phyloP scores from a whole-genome alignment of 2,329 filamentous ascomycete species.

The Talaromyces pinophilus region DNA sequence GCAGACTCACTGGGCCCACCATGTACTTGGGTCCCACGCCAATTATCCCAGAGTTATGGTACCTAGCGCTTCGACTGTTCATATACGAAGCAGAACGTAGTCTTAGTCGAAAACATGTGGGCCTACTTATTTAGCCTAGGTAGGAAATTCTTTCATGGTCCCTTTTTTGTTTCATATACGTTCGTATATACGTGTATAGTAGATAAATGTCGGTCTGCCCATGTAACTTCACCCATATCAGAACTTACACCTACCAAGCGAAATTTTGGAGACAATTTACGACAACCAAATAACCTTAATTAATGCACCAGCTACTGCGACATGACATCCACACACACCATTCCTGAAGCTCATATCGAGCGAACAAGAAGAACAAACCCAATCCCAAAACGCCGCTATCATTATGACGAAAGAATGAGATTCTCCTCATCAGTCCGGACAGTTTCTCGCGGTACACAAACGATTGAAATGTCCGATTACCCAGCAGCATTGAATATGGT shows the following conservation, averaged over 20 bases:
- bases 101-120: not conserved
- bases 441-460: conserved; percentile 4
- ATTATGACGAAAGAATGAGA: not conserved
- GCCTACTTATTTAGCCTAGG: not conserved
- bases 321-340: not conserved
- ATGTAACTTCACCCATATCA: not conserved
- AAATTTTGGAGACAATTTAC: not conserved
- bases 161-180: not conserved
- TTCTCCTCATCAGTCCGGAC: not conserved
- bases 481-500: not conserved
- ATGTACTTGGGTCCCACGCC: not conserved
- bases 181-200: not conserved
- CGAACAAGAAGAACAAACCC: not conserved
- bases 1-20: not conserved
- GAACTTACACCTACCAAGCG: not conserved
- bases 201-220: not conserved
- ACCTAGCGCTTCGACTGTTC: conserved; percentile 5
- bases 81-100: not conserved
- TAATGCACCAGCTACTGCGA: not conserved
- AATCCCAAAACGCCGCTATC: not conserved
- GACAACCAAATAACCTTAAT: not conserved
- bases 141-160: not conserved
- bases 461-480: not conserved
- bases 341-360: not conserved
- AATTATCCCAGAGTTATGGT: not conserved